A percentile compares a stretch with the other conserved stretches of the same genome.
phyloP scores from a whole-genome alignment of 805 yeast species.

The Pichia kluyveri region DNA sequence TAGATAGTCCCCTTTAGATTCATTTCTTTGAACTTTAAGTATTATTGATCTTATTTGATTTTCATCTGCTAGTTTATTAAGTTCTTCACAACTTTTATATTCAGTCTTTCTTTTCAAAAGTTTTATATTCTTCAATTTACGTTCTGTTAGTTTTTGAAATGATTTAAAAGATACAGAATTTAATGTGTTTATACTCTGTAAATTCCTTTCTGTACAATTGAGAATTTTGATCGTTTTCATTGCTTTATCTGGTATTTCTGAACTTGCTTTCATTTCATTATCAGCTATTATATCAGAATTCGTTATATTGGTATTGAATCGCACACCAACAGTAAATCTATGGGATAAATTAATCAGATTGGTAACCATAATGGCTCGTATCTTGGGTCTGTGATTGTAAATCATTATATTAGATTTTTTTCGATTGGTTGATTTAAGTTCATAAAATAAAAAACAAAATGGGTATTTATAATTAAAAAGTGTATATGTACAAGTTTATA shows the following conservation, averaged over 20 bases:
- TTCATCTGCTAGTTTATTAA: conserved; percentile 1
- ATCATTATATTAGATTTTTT: no score
- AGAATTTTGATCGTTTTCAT: neutral
- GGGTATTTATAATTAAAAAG: no score
- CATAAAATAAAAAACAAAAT: no score
- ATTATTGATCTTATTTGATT: conserved; percentile 5
- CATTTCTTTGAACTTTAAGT: conserved; percentile 4
- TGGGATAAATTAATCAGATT: no score
- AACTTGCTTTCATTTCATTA: neutral
- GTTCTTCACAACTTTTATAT: conserved; percentile 2
- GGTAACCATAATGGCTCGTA: no score
- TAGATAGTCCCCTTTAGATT: conserved; percentile 6
- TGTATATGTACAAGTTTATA: no score
- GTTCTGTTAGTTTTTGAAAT: neutral
- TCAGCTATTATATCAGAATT: neutral
- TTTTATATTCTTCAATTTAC: neutral
- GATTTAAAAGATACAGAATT: neutral
- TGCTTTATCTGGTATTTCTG: neutral
- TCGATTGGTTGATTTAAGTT: no score
- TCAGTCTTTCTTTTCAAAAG: neutral
- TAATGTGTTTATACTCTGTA: neutral
- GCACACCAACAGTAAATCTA: no score
- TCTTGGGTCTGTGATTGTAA: no score
- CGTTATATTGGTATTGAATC: neutral
- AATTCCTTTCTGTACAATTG: neutral